These are phyloP conservation scores for Aspergillus ellipticus DNA, from an alignment of 495 filamentous ascomycete genomes.

Conservation along the genomic window DNA sequence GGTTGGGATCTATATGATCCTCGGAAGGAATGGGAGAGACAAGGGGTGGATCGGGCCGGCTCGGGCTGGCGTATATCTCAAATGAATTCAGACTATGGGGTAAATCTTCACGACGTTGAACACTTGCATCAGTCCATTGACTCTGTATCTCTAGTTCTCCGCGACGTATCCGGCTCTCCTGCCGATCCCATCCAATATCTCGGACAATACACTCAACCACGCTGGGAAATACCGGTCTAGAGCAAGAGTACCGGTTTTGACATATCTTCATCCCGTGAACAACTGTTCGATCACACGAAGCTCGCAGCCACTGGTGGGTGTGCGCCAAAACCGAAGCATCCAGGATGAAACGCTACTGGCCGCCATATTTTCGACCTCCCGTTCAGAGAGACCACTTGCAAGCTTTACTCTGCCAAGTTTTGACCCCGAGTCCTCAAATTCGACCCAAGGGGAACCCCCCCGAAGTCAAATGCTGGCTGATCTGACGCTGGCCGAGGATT, in stretches of 20 bases:
- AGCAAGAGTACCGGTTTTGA: constrained; percentile 79
- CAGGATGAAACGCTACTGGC: constrained; percentile 94
- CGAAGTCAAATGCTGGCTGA: constrained; percentile 38
- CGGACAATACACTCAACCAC: constrained; percentile 94
- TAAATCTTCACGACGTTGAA: constrained; percentile 24
- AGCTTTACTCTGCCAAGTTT: constrained; percentile 36
- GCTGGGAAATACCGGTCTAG: constrained; percentile 85
- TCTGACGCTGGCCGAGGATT: constrained; percentile 55
- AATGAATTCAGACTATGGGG: constrained; percentile 81
- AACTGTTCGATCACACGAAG: constrained; percentile 95
- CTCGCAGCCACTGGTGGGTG: constrained; percentile 86
- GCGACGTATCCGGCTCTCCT: constrained; percentile 91
- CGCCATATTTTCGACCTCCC: constrained; percentile 84
- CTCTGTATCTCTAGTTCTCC: constrained; percentile 61
- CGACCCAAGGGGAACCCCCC: constrained; percentile 53
- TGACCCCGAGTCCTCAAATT: constrained; percentile 53
- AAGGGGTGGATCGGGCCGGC: constrained; percentile 74
- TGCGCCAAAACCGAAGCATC: constrained; percentile 83
- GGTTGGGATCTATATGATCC: constrained; percentile 90
- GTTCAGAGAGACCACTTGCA: constrained; percentile 44
- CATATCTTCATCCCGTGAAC: constrained; percentile 93
- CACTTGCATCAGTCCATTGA: constrained; percentile 19
- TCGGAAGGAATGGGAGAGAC: constrained; percentile 71
- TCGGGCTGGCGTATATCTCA: constrained; percentile 86
- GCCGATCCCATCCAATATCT: constrained; percentile 80